Percentiles rank a stretch among this genome's conserved stretches.
These are phyloP conservation scores for Globisporangium splendens DNA, from an alignment of 352 stramenopile species.

Conservation along the genomic window DNA sequence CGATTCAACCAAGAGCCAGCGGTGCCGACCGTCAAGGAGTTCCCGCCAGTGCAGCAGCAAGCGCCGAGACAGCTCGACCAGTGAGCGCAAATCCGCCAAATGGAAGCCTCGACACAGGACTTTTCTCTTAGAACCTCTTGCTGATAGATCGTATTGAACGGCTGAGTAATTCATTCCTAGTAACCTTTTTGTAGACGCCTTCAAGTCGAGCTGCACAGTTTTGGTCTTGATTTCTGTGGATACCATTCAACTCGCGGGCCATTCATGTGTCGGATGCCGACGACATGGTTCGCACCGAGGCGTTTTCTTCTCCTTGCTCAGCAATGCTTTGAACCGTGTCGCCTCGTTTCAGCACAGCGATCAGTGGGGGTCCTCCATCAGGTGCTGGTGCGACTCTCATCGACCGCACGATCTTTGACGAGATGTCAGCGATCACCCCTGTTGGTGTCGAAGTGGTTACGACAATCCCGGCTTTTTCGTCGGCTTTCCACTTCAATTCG, in stretches of 20 bases:
- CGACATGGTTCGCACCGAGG: not conserved
- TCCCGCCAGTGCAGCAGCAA: constrained; percentile 8
- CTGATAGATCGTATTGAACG: not conserved
- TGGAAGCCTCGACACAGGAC: not conserved
- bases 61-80: not conserved
- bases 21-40: constrained; percentile 8
- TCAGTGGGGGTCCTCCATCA: not conserved
- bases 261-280: too few species aligned
- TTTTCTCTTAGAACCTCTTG: not conserved
- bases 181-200: too few species aligned
- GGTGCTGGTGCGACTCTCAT: constrained; percentile 15
- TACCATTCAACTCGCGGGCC: too few species aligned
- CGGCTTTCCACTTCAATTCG: constrained; percentile 14
- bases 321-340: not conserved
- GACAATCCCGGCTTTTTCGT: not conserved
- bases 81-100: not conserved
- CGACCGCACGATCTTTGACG: constrained; percentile 11
- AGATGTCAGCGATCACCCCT: constrained; percentile 5
- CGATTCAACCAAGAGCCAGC: constrained; percentile 34
- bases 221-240: too few species aligned
- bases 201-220: too few species aligned
- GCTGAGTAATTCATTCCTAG: too few species aligned
- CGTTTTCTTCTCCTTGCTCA: not conserved
- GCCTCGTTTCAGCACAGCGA: constrained; percentile 2
- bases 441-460: not conserved